phyloP scores from a whole-genome alignment of 2,329 filamentous ascomycete genomes.

The Colletotrichum sp. region DNA sequence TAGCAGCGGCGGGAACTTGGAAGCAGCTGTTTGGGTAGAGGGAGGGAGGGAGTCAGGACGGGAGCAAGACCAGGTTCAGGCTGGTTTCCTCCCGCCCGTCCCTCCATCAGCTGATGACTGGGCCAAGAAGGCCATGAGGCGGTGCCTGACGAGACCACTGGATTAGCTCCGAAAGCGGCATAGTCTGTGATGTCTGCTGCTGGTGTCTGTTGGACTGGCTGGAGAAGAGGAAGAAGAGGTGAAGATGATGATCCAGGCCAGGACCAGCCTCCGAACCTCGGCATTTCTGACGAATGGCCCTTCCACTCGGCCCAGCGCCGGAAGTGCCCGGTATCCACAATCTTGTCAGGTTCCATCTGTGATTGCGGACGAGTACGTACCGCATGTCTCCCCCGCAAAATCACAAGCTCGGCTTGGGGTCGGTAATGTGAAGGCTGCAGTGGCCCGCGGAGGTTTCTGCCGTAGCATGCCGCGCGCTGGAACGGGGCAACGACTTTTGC shows the following conservation, averaged over 20 bases:
- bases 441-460: neutral
- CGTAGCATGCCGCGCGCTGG: neutral
- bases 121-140: neutral
- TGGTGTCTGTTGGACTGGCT: neutral
- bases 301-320: conserved; percentile 6
- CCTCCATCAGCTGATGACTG: neutral
- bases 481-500: neutral
- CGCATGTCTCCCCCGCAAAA: conserved; percentile 50
- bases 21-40: neutral
- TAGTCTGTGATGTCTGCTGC: neutral
- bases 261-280: conserved; percentile 20
- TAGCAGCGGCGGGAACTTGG: neutral
- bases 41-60: neutral
- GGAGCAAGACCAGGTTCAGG: neutral
- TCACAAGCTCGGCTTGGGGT: conserved; percentile 62
- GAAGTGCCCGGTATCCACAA: conserved; percentile 8
- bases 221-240: neutral
- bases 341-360: too few relatives aligned
- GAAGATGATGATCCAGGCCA: neutral
- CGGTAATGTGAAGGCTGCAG: conserved; percentile 42
- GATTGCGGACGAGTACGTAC: neutral
- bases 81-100: neutral
- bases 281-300: conserved; percentile 15
- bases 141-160: neutral
- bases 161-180: neutral